These are phyloP conservation scores for Magnaporthales sp. DNA, from an alignment of 2,329 filamentous ascomycete genomes.

Conservation along the genomic window DNA sequence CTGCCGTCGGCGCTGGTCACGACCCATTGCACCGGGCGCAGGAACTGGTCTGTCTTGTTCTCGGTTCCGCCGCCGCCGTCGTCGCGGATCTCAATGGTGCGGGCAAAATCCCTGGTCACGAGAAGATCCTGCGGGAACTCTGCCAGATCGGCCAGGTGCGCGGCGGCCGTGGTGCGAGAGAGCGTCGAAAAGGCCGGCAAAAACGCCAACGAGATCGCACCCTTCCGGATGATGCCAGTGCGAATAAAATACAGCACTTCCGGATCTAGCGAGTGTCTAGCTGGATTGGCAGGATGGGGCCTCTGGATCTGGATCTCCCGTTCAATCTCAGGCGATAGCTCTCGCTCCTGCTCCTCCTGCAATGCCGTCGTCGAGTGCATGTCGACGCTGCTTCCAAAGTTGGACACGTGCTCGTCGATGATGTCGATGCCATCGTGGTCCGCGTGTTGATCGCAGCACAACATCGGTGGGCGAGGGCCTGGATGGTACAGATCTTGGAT, in stretches of 20 bases:
- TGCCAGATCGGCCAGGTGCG: constrained; percentile 17
- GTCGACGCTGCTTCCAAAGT: background rate
- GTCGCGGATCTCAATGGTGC: constrained; percentile 25
- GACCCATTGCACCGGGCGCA: constrained; percentile 47
- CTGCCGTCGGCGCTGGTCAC: constrained; percentile 22
- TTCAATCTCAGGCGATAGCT: constrained; percentile 56
- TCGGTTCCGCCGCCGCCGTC: constrained; percentile 2
- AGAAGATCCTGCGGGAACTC: constrained; percentile 31
- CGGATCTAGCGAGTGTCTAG: constrained; percentile 30
- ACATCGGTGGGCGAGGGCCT: background rate
- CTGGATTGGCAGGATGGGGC: constrained; percentile 29
- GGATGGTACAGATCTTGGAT: constrained; percentile 45
- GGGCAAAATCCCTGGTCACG: constrained; percentile 41
- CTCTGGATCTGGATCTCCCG: constrained; percentile 46
- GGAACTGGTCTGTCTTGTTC: constrained; percentile 32
- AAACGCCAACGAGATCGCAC: constrained; percentile 22
- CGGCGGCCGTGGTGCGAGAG: constrained; percentile 26
- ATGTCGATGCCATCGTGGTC: constrained; percentile 2
- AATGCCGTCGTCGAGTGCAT: constrained; percentile 11
- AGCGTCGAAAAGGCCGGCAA: constrained; percentile 37
- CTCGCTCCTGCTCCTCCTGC: constrained; percentile 60
- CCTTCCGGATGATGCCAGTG: constrained; percentile 20
- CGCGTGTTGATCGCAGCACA: background rate
- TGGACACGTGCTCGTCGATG: constrained; percentile 4
- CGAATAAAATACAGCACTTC: constrained; percentile 31